phyloP scores from a whole-genome alignment of 2,329 filamentous ascomycete genomes.

The Aureobasidium melanogenum region DNA sequence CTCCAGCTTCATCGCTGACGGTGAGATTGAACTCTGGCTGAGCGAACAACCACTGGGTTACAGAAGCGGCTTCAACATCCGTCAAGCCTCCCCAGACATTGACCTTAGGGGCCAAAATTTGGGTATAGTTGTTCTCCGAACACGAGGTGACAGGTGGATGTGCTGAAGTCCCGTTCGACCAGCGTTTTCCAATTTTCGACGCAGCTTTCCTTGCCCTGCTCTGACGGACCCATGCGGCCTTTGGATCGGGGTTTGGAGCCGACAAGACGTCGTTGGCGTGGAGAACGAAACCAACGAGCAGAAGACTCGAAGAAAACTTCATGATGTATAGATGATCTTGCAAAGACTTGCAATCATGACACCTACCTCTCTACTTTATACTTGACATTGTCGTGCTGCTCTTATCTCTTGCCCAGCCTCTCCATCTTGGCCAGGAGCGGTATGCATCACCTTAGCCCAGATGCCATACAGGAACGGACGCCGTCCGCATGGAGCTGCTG shows the following conservation, averaged over 20 bases:
- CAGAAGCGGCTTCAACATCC: constrained; percentile 30
- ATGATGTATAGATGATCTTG: neutral
- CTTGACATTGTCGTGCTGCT: neutral
- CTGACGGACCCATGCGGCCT: constrained; percentile 17
- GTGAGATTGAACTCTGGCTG: constrained; percentile 33
- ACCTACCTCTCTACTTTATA: constrained; percentile 6
- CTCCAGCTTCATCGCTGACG: constrained; percentile 16
- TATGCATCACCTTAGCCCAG: neutral
- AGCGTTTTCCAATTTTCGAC: constrained; percentile 13
- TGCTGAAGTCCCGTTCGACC: constrained; percentile 8
- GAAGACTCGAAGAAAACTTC: neutral
- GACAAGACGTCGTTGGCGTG: neutral
- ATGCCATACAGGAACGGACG: neutral
- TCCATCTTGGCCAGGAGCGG: neutral
- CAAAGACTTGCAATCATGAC: neutral
- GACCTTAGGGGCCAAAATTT: constrained; percentile 28
- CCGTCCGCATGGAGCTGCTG: neutral
- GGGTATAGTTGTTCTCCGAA: constrained; percentile 7
- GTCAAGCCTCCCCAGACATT: constrained; percentile 36
- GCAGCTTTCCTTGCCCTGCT: constrained; percentile 16
- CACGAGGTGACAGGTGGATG: constrained; percentile 11
- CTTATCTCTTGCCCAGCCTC: neutral
- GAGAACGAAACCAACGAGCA: neutral
- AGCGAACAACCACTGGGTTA: constrained; percentile 33
- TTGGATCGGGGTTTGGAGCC: constrained; percentile 15